A percentile compares a stretch with the other conserved stretches of the same genome.
Evolutionary conservation across 176 grass and related monocot species (phyloP).

Genomic region (Aegilops sharonensis): DNA sequence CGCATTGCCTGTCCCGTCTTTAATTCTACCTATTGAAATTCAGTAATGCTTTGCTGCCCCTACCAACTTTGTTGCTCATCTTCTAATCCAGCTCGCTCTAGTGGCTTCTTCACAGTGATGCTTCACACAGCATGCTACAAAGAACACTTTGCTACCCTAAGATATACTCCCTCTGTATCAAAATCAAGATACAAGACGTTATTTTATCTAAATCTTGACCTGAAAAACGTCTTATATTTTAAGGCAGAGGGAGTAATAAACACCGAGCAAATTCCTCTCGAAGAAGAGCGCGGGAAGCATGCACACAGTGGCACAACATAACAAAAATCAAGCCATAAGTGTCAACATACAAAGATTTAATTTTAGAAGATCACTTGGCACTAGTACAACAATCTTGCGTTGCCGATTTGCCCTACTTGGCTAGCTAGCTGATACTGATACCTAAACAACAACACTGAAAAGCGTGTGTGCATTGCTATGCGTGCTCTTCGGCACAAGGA

Average conservation of each 20-base stretch:
- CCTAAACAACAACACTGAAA: constrained; percentile 26
- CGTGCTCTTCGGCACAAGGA: constrained; percentile 21
- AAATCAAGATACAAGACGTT: too few relatives aligned
- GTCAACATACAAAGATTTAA: not conserved
- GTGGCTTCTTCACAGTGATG: not conserved
- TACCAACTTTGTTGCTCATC: constrained; percentile 3
- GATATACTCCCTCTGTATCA: too few relatives aligned
- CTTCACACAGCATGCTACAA: not conserved
- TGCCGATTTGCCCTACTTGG: not conserved
- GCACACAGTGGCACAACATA: not conserved
- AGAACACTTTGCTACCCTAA: not conserved
- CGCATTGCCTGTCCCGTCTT: not conserved
- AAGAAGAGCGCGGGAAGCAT: not conserved
- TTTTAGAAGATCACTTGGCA: constrained; percentile 3
- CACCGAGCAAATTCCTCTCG: not conserved
- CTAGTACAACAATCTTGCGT: not conserved
- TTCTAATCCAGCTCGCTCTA: not conserved
- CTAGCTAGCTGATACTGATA: not conserved
- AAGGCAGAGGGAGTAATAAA: not conserved
- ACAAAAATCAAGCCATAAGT: not conserved
- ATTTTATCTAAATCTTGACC: too few relatives aligned
- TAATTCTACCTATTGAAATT: constrained; percentile 12
- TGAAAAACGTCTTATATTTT: too few relatives aligned
- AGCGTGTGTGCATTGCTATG: not conserved
- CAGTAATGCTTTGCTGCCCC: constrained; percentile 13